Percentiles rank a stretch among this genome's conserved stretches.
Conservation (phyloP, 78 protist genomes). For the Acrasis kona region DNA sequence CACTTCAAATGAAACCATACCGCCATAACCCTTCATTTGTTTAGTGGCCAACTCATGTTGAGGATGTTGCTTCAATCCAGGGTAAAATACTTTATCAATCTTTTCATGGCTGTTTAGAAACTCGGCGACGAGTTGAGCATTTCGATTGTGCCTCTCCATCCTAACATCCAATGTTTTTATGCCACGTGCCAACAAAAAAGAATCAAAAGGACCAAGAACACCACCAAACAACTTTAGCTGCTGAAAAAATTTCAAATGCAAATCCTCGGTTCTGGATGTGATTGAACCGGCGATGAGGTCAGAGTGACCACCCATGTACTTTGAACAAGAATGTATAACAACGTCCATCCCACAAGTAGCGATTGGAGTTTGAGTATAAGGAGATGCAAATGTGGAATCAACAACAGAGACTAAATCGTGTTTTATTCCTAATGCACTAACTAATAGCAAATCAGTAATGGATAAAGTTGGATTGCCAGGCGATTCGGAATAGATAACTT, state of each 20-base stretch:
- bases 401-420: slow-evolving; percentile 2
- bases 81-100: slow-evolving; percentile 72
- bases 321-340: slow-evolving; percentile 49
- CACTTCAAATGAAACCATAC: slow-evolving; percentile 30
- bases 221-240: not conserved
- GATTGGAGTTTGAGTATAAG: slow-evolving; percentile 32
- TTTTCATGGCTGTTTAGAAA: slow-evolving; percentile 15
- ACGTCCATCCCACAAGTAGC: slow-evolving; percentile 64
- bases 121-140: slow-evolving; percentile 17
- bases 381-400: slow-evolving; percentile 67
- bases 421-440: slow-evolving; percentile 26
- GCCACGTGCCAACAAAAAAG: slow-evolving; percentile 3
- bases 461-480: slow-evolving; percentile 58
- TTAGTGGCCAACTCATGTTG: slow-evolving; percentile 2
- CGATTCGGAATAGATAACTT: slow-evolving; percentile 54
- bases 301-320: slow-evolving; percentile 53
- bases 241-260: slow-evolving; percentile 11
- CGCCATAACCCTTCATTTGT: not conserved
- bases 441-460: slow-evolving; percentile 43
- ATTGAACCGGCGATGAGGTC: slow-evolving; percentile 35
- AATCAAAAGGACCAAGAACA: not conserved
- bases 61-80: slow-evolving; percentile 46
- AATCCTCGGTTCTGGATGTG: not conserved
- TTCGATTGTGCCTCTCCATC: slow-evolving; percentile 23
- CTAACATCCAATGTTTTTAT: slow-evolving; percentile 24